A percentile compares a stretch with the other conserved stretches of the same genome.
These are phyloP conservation scores for Solanum sejunctum DNA, from an alignment of 257 asterid species.

Conservation along the genomic window DNA sequence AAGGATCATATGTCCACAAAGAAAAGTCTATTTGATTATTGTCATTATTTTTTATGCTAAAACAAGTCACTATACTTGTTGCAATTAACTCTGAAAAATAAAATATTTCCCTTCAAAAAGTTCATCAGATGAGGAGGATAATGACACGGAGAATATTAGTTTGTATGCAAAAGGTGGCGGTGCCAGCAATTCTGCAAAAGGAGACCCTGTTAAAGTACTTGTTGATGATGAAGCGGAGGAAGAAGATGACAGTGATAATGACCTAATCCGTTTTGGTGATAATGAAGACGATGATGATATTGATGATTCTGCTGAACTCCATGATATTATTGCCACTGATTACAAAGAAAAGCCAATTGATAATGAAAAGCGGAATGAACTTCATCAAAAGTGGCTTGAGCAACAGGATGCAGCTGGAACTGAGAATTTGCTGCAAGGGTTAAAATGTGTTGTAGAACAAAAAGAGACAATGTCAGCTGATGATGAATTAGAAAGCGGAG, in stretches of 20 bases:
- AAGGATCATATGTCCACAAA: background rate
- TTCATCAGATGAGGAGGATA: conserved; percentile 73
- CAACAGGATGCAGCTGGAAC: conserved; percentile 98
- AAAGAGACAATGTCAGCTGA: conserved; percentile 28
- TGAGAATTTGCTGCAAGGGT: conserved; percentile 62
- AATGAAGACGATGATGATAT: conserved; percentile 63
- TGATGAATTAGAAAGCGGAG: conserved; percentile 37
- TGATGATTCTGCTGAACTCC: conserved; percentile 66
- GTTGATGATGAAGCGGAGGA: conserved; percentile 96
- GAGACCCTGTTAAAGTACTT: conserved; percentile 64
- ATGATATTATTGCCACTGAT: conserved; percentile 66
- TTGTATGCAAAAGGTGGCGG: conserved; percentile 25
- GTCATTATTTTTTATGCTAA: background rate
- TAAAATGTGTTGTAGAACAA: conserved; percentile 42
- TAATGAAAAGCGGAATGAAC: conserved; percentile 63
- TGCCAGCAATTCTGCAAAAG: conserved; percentile 26
- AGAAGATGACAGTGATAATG: conserved; percentile 81
- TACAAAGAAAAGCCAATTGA: conserved; percentile 56
- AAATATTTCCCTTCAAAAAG: conserved; percentile 25
- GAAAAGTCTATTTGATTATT: background rate
- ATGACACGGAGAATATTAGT: conserved; percentile 50
- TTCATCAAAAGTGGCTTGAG: conserved; percentile 96
- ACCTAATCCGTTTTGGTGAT: conserved; percentile 34
- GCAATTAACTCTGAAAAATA: background rate
- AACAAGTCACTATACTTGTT: background rate